Percentiles rank a stretch among this genome's conserved stretches.
phyloP scores from a whole-genome alignment of 208 protist species.

The Acanthamoeba castellanii region DNA sequence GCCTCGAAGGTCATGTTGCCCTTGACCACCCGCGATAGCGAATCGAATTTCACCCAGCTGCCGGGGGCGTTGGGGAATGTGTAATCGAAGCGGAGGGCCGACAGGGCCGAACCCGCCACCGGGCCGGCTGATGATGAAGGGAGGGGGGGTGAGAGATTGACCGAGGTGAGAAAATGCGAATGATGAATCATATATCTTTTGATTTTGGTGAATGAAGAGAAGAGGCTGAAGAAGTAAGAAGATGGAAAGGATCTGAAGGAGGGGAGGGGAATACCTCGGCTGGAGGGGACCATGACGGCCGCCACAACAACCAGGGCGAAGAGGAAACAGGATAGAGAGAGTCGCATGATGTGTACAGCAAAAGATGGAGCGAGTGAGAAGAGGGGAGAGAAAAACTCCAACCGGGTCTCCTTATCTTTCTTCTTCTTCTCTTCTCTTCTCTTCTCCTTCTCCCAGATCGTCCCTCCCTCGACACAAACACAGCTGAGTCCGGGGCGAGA shows the following conservation, averaged over 20 bases:
- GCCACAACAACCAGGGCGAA: background rate
- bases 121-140: background rate
- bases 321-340: background rate
- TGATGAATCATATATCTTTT: background rate
- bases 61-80: conserved; percentile 16
- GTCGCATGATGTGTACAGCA: background rate
- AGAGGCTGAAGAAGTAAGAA: too few relatives aligned
- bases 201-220: background rate
- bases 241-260: background rate
- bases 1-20: conserved; percentile 36
- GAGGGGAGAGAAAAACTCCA: background rate
- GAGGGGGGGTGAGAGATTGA: background rate
- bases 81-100: conserved; percentile 19
- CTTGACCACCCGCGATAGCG: conserved; percentile 12
- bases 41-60: conserved; percentile 9
- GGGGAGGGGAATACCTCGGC: background rate
- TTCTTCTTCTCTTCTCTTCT: too few relatives aligned
- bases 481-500: too few relatives aligned
- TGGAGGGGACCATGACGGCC: background rate
- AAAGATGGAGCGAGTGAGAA: background rate
- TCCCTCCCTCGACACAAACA: too few relatives aligned
- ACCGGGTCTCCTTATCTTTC: too few relatives aligned
- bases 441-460: too few relatives aligned
- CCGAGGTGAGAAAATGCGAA: background rate
- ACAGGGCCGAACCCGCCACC: background rate